Percentiles rank a stretch among this genome's conserved stretches.
Evolutionary conservation across 2,329 filamentous ascomycete species (phyloP).

Genomic region (Venturia nashicola): DNA sequence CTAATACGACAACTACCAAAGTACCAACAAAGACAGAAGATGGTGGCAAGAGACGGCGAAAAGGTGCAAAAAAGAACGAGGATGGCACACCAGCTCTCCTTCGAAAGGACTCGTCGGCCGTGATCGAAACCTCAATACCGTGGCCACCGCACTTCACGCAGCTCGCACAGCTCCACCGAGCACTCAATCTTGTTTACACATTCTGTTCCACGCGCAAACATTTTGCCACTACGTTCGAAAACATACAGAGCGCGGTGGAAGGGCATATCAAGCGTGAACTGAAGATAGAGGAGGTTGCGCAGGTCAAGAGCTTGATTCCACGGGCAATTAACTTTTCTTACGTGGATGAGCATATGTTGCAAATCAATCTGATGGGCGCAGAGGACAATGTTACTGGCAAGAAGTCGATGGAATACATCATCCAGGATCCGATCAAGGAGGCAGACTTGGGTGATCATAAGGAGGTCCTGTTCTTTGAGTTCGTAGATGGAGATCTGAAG

Average conservation of each 20-base stretch:
- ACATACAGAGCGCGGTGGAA: conserved; percentile 74
- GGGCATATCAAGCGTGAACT: conserved; percentile 63
- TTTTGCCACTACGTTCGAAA: conserved; percentile 82
- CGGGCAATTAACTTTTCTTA: conserved; percentile 72
- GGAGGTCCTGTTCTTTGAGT: conserved; percentile 82
- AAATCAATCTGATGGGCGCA: conserved; percentile 59
- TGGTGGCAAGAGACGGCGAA: conserved; percentile 40
- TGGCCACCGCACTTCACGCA: conserved; percentile 69
- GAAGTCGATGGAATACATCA: conserved; percentile 39
- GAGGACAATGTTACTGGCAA: conserved; percentile 53
- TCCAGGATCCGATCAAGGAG: conserved; percentile 20
- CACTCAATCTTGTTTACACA: conserved; percentile 85
- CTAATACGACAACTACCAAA: neutral
- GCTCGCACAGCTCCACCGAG: conserved; percentile 66
- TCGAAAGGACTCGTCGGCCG: conserved; percentile 33
- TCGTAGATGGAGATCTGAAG: conserved; percentile 82
- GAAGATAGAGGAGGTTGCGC: conserved; percentile 65
- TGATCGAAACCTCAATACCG: conserved; percentile 37
- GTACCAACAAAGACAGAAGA: conserved; percentile 46
- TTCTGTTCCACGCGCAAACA: conserved; percentile 92
- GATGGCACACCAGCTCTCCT: conserved; percentile 26
- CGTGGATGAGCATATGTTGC: conserved; percentile 71
- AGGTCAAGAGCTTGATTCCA: conserved; percentile 67
- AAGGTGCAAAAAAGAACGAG: conserved; percentile 27
- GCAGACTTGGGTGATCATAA: conserved; percentile 18